phyloP scores from a whole-genome alignment of 306 rosid species.

The Acacia crassicarpa region DNA sequence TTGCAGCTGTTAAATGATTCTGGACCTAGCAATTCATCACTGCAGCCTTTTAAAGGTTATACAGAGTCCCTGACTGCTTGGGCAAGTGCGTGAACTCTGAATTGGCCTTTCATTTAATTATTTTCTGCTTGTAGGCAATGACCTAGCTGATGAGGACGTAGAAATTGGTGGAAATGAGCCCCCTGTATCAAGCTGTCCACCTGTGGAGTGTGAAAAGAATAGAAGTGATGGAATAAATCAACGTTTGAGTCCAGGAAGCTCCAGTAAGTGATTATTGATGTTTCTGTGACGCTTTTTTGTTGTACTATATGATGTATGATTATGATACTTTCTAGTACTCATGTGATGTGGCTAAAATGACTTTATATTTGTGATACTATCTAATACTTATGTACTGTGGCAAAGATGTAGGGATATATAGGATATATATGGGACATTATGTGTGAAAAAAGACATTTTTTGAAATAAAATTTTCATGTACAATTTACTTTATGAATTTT shows the following conservation, averaged over 20 bases:
- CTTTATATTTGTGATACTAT: neutral
- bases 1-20: slow-evolving; percentile 54
- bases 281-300: slow-evolving; percentile 18
- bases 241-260: slow-evolving; percentile 41
- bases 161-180: slow-evolving; percentile 63
- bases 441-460: neutral
- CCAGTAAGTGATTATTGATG: slow-evolving; percentile 36
- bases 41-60: slow-evolving; percentile 71
- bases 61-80: slow-evolving; percentile 11
- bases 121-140: slow-evolving; percentile 52
- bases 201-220: slow-evolving; percentile 54
- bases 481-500: neutral
- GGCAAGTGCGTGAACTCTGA: neutral
- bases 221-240: slow-evolving; percentile 27
- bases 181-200: slow-evolving; percentile 63
- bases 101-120: slow-evolving; percentile 5
- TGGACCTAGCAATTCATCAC: slow-evolving; percentile 70
- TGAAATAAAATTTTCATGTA: neutral
- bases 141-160: slow-evolving; percentile 58
- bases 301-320: neutral
- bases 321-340: neutral
- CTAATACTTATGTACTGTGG: neutral
- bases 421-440: slow-evolving; percentile 4
- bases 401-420: neutral
- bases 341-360: neutral